Evolutionary conservation across 345 rosid genomes (phyloP).

Genomic region (Hibiscus mutabilis): DNA sequence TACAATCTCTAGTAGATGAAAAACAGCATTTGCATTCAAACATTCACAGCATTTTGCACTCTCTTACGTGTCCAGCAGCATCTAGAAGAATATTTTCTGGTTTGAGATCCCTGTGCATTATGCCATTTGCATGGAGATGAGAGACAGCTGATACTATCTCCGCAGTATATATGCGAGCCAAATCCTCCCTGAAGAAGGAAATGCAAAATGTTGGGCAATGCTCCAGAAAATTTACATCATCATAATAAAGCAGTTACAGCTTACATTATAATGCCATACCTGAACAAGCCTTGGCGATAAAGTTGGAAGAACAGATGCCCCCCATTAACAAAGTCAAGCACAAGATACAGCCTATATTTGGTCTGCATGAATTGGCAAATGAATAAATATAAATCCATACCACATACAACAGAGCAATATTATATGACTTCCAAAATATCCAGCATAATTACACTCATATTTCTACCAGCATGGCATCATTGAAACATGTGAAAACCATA

Average conservation of each 20-base stretch:
- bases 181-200: constrained; percentile 61
- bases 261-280: constrained; percentile 28
- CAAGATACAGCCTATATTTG: constrained; percentile 80
- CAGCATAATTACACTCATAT: background rate
- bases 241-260: background rate
- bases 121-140: constrained; percentile 90
- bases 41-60: background rate
- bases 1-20: constrained; percentile 23
- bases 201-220: constrained; percentile 6
- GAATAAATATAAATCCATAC: background rate
- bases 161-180: constrained; percentile 87
- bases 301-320: constrained; percentile 99
- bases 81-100: constrained; percentile 93
- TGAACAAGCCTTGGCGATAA: constrained; percentile 89
- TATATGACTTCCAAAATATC: background rate
- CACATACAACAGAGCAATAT: background rate
- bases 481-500: background rate
- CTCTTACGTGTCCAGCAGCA: constrained; percentile 72
- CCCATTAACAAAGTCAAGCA: constrained; percentile 91
- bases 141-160: constrained; percentile 85
- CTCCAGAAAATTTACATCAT: background rate
- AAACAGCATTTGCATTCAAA: background rate
- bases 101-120: constrained; percentile 98
- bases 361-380: constrained; percentile 44
- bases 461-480: background rate